Base-by-base conservation (phyloP, 2,329 filamentous ascomycete species). In the Talaromyces pinophilus region DNA sequence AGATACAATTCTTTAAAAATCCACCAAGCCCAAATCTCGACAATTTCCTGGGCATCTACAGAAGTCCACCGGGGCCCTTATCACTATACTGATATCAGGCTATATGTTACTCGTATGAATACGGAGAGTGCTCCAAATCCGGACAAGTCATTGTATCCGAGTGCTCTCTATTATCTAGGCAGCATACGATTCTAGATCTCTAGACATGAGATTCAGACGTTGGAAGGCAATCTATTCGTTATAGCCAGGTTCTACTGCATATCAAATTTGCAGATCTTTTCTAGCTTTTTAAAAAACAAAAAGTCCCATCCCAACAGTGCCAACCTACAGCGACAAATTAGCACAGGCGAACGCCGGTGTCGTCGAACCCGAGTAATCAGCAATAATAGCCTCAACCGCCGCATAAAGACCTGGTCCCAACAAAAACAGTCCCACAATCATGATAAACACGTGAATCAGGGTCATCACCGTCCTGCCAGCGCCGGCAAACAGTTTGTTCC, bases 361-460 rank as follows among this genome's bases (percentile, higher is more conserved):
- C 1, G 78, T 78, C 25, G 72, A 69, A 1, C 79, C 78, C 1
- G 79, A 74, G 65, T 85, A 85, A 74, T 85, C 83, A 3, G 76
- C 77, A 64, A 84, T 84, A 62, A 85, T 85, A 11, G 83, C 83
- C 73, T 84, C 75, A 4, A 84, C 80, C 15, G 83, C 83, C 38
- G 83, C 82, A 71, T 85, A 85, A n/a, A 85, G 69, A 0, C 83
- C 83, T 0, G 83, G 83, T 3, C 83, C 83, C 17, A 85, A 73
- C 67, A 85, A 68, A 70, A 85, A 85, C 68, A 85, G 69, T 0
- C 83, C 83, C 48, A 74, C 74, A 4, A 75, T 11, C 79, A 85
- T 76, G 13, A 85, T 75, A 64, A 85, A 76, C 0, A 79, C 67
- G 71, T 85, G 82, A 6, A 82, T 71, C 13, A 82, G 67, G 3